Percentiles rank a stretch among this genome's conserved stretches.
Conservation (phyloP, 2,329 filamentous ascomycete genomes). For the Colletotrichum gigasporum region DNA sequence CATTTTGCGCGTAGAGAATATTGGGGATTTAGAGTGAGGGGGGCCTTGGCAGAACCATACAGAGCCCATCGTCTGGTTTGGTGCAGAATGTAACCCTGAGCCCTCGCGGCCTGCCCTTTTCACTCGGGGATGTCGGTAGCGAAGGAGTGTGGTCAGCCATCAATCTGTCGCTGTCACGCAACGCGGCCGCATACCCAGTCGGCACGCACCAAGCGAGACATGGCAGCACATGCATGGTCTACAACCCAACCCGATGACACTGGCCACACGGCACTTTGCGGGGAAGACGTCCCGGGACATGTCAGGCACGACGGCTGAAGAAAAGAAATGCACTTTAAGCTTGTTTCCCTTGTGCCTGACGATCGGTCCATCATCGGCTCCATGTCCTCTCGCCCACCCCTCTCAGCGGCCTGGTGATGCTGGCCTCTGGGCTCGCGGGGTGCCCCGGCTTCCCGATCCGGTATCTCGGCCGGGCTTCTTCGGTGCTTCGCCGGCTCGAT, state of each 20-base stretch:
- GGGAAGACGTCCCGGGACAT: no score
- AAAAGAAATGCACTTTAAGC: not conserved
- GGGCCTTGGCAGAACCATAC: not conserved
- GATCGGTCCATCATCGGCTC: conserved; percentile 1
- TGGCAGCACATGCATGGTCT: not conserved
- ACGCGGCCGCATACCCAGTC: no score
- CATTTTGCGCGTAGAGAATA: not conserved
- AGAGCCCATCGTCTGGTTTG: not conserved
- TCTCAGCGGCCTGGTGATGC: no score
- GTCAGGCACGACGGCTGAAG: not conserved
- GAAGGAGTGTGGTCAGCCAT: not conserved
- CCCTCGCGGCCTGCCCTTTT: not conserved
- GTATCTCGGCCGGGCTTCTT: not conserved
- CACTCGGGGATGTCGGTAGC: not conserved
- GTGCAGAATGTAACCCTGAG: not conserved
- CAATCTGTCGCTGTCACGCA: not conserved
- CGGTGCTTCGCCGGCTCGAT: not conserved
- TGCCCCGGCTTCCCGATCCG: not conserved
- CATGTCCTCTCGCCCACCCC: not conserved
- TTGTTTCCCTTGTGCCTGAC: conserved; percentile 17
- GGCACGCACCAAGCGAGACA: no score
- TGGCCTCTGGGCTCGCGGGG: no score
- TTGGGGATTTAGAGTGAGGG: not conserved
- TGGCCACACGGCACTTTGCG: not conserved
- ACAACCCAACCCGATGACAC: not conserved